Evolutionary conservation across 2,329 filamentous ascomycete species (phyloP), one percentile per base, ranked within the genome.

Genomic region (Fusarium multiceps): DNA sequence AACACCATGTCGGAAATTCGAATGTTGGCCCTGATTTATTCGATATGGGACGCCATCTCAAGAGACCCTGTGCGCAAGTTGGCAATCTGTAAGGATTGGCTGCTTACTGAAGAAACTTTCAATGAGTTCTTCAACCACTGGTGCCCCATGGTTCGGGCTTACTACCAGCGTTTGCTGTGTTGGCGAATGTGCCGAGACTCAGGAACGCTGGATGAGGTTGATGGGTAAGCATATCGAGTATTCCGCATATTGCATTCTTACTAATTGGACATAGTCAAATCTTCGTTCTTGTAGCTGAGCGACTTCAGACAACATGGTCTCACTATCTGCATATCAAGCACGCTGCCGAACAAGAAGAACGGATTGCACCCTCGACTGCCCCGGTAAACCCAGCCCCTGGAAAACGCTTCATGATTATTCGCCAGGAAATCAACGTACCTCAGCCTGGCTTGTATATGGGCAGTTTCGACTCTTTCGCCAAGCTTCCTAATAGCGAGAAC

Each of bases 121-220:
- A 89, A 92, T 75, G 89, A 88, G 65, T 90, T 93, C 66, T 98
- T 97, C 81, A 95, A 92, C 76, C 93, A 97, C 75, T 97, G 94
- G 94, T 97, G 93, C 75, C 93, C 94, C 0, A 97, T 97, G 94
- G 93, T 97, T 23, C 88, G 94, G 65, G 92, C 93, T 16, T 98
- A 97, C 79, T 98, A 91, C 77, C 96, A 97, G 87, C 92, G 94
- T 48, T 82, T 98, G 51, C 80, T 97, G 23, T 97, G 93, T 80
- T 98, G 94, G 94, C 89, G 94, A 63, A 84, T 98, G 49, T 95
- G 92, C 69, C 87, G 94, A 68, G 92, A 92, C 75, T 88, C 90
- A 55, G 93, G 90, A 18, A 87, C 86, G 48, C 84, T 88, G 23
- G 87, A 88, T 46, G 86, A 89, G 28, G 78, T 88, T 42, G 92